A percentile compares a stretch with the other conserved stretches of the same genome.
These are phyloP conservation scores for Podaxis sp. DNA, from an alignment of 768 basidiomycete genomes.

Conservation along the genomic window DNA sequence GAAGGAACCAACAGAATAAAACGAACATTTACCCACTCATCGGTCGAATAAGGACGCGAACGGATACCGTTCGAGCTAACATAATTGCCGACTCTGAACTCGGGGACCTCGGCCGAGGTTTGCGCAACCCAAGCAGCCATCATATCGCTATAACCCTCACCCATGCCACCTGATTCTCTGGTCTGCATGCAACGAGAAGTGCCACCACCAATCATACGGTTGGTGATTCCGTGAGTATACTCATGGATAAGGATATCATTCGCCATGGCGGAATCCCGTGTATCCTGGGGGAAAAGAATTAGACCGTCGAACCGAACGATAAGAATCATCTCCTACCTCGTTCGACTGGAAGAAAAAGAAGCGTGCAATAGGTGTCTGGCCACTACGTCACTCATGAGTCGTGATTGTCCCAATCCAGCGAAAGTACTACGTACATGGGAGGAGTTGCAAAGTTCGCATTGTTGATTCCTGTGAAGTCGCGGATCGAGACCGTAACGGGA, in stretches of 20 bases:
- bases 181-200: conserved; percentile 62
- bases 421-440: conserved; percentile 32
- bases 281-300: conserved; percentile 28
- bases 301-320: neutral
- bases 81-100: conserved; percentile 47
- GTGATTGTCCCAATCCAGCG: conserved; percentile 23
- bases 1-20: neutral
- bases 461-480: conserved; percentile 42
- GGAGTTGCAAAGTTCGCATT: conserved; percentile 44
- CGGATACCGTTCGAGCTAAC: conserved; percentile 53
- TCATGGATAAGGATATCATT: conserved; percentile 58
- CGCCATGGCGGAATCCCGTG: conserved; percentile 60
- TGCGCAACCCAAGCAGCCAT: conserved; percentile 47
- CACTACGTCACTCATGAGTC: neutral
- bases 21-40: conserved; percentile 33
- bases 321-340: neutral
- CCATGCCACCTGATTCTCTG: conserved; percentile 64
- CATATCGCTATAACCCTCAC: conserved; percentile 69
- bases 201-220: conserved; percentile 53
- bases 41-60: conserved; percentile 54
- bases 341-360: conserved; percentile 4
- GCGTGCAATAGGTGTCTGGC: neutral
- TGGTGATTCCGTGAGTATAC: conserved; percentile 48
- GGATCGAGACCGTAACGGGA: conserved; percentile 49
- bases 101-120: conserved; percentile 32